Evolutionary conservation across 2,329 filamentous ascomycete species (phyloP).

Genomic region (Phoma sp.): DNA sequence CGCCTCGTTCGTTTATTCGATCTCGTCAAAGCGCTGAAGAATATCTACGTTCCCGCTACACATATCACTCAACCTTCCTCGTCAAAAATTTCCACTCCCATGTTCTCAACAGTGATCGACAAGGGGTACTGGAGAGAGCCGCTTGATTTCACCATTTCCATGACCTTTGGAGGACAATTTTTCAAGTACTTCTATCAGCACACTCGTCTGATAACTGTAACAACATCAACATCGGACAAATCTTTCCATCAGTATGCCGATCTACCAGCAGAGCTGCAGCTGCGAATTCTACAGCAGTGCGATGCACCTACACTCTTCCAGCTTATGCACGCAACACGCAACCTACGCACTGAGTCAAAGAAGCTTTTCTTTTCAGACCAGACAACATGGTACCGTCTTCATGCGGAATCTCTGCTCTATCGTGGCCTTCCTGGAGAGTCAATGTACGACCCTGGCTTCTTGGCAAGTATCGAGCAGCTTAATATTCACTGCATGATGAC

Average conservation of each 20-base stretch:
- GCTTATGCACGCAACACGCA: constrained; percentile 20
- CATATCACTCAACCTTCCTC: too few relatives aligned
- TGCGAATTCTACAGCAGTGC: constrained; percentile 15
- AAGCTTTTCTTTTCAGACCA: constrained; percentile 21
- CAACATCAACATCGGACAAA: background rate
- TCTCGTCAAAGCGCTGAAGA: too few relatives aligned
- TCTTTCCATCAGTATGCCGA: background rate
- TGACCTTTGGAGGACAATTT: background rate
- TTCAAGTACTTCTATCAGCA: constrained; percentile 5
- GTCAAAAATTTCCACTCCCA: background rate
- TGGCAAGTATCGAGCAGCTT: constrained; percentile 1
- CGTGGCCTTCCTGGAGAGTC: background rate
- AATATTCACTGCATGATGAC: background rate
- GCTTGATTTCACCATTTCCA: background rate
- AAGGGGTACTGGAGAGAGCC: background rate
- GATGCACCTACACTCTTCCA: constrained; percentile 20
- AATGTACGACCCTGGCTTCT: background rate
- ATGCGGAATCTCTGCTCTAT: background rate
- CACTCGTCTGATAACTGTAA: background rate
- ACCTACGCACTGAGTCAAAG: constrained; percentile 8
- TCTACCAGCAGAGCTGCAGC: constrained; percentile 21
- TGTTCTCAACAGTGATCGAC: background rate
- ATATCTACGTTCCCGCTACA: too few relatives aligned
- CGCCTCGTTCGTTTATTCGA: too few relatives aligned
- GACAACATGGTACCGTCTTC: constrained; percentile 7